Evolutionary conservation across 768 basidiomycete genomes (phyloP), one percentile per base, ranked within the genome.

Genomic region (Pulveroboletus sp.): DNA sequence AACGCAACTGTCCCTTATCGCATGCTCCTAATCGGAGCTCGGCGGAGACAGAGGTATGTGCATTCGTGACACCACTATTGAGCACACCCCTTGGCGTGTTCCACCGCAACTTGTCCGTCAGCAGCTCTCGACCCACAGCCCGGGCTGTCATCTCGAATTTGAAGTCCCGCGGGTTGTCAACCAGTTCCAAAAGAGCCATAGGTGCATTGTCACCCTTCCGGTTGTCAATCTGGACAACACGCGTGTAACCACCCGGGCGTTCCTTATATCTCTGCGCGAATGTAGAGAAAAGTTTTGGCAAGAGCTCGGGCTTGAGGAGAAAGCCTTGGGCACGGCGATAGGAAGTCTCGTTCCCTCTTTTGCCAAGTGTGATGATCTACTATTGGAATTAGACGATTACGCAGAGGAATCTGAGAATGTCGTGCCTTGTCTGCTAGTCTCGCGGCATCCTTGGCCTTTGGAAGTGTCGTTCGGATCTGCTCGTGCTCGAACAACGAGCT

Each of bases 401-500:
- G 33, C 33, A 46, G 33, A 36, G 28, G 6, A 17, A 24, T 21
- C 8, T 26, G 13, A 6, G 13, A 31, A 28, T 15, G 26, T 15
- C 60, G 18, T 50, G 86, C 93, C 83, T 95, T 94, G 64, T 99
- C 95, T 14, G 93, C 94, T 46, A 97, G 73, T 57, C 92, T 78
- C 13, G 91, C 91, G 5, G 93, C 74, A 60, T 96, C 93, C 65
- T 88, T 86, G 3, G 96, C 96, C 69, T 97, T 98, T 30, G 95
- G 86, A 14, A 97, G 71, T 0, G 96, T 99, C 6, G 96, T 98
- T 68, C 89, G 86, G 65, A 99, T 92, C 64, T 91, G 89, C 63
- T 96, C 92, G 70, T 98, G 93, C 63, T 97, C 83, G 49, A 99
- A 79, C 31, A 98, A 78, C 5, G 93, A 93, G 24, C 93, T 89